These are phyloP conservation scores for Diaporthe vaccinii DNA, from an alignment of 2,329 filamentous ascomycete genomes.

Conservation along the genomic window DNA sequence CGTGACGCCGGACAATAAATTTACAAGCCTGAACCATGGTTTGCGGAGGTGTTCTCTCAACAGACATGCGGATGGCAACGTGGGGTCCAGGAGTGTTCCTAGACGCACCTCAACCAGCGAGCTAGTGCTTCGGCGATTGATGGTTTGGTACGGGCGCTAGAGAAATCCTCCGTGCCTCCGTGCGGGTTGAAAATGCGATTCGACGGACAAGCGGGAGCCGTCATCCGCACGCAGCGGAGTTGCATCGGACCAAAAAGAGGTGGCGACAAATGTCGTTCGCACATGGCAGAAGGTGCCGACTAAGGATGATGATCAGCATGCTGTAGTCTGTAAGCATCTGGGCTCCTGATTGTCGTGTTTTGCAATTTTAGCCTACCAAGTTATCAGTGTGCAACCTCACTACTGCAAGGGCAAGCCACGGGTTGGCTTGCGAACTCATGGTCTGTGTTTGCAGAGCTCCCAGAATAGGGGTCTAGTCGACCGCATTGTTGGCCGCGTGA, in stretches of 20 bases:
- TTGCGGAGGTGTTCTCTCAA: neutral
- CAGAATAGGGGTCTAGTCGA: conserved; percentile 14
- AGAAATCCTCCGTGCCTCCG: conserved; percentile 3
- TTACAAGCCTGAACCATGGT: conserved; percentile 1
- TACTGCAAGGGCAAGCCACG: conserved; percentile 30
- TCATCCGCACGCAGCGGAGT: conserved; percentile 20
- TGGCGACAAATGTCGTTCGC: conserved; percentile 15
- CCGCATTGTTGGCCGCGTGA: neutral
- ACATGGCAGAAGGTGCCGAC: conserved; percentile 8
- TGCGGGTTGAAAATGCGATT: conserved; percentile 12
- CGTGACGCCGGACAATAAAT: neutral
- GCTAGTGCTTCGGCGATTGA: conserved; percentile 1
- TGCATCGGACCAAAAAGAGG: conserved; percentile 21
- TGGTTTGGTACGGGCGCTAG: conserved; percentile 21
- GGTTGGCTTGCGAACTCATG: conserved; percentile 25
- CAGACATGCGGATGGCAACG: neutral
- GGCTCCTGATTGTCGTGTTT: conserved; percentile 21
- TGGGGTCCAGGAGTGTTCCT: neutral
- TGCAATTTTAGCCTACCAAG: conserved; percentile 29
- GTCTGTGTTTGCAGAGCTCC: conserved; percentile 21
- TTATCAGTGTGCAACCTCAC: conserved; percentile 19
- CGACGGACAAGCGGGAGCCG: conserved; percentile 24
- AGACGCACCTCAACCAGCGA: neutral
- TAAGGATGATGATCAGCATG: conserved; percentile 6
- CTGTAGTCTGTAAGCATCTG: conserved; percentile 11